Base-by-base conservation (phyloP, 306 rosid genomes). In the Begonia loranthoides region DNA sequence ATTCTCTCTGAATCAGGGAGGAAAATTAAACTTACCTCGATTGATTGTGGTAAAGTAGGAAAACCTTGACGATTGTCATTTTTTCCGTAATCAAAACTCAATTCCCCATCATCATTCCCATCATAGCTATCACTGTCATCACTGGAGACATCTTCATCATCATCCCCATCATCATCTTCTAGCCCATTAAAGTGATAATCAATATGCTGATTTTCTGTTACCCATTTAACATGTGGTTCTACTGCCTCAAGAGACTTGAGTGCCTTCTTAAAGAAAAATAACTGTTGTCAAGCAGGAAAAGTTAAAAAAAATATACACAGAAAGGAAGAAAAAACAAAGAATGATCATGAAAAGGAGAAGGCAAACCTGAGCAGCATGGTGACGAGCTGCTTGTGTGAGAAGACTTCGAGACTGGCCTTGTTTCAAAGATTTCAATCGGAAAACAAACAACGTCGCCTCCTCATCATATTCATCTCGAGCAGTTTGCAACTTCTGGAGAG, bases 331-430 rank as follows among this genome's bases (percentile, higher is more conserved):
- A 50, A 39, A 28, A 4, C 36, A 17, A 66, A 49, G 51, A 36
- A 22, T 45, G 48, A 50, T 47, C 10, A 52, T 34, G 15, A 54
- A 28, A 28, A 47, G 66, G 57, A n/a, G 41, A 52, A 28, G 47
- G 24, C 8, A 10, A 50, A 92, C 99, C 94, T 92, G 99, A 80
- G 96, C 83, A 65, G 99, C 94, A 67, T 92, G 94, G 66, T 92
- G 99, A 44, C 96, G 99, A 46, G 99, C 94, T 46, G 96, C 99
- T 79, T 92, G 99, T 21, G 99, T 86, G 49, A 92, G 93, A 75
- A 92, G 94, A 62, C 99, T 86, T 39, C 87, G 88, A 3, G 93
- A 75, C 62, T 92, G 99, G 52, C 96, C 99, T 83, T 83, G 99
- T 80, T 83, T 92, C 62, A 92, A 69, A 62, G 99, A 92, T 79